Evolutionary conservation across 1,284 basidiomycete species (phyloP), one percentile per base, ranked within the genome.

Genomic region (Irpex sp.): DNA sequence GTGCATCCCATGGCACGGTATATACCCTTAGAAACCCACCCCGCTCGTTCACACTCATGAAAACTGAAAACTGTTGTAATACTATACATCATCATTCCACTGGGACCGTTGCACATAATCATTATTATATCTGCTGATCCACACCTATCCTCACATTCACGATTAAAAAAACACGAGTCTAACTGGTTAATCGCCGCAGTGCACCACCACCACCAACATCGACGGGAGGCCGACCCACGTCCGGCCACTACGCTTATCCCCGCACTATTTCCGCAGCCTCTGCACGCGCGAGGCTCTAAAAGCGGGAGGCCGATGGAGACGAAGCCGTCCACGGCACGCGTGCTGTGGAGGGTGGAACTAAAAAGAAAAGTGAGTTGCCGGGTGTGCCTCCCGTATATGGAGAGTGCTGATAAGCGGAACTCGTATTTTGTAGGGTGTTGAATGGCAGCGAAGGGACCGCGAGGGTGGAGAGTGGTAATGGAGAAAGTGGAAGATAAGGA

Each of bases 211-310:
- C 43, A 49, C 46, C 17, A 57, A 66, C 54, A 60, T 53, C 54
- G 54, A 46, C 19, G 17, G 53, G 43, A 36, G 47, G 47, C 46
- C 62, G 62, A 36, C 47, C 36, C 61, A 46, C 63, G 63, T 51
- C 58, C 19, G 19, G n/a, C 33, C 46, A 50, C 33, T 53, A 19
- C 33, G 58, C 36, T 57, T 63, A 55, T 58, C 46, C 56, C 68
- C 69, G 66, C 66, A 64, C 66, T 67, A 68, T 61, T 31, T 60
- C 69, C 69, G 61, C 67, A 3, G 65, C 68, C 39, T 46, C 39
- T 46, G 39, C 39, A 46, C 39, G 39, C 39, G 39, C 39, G 56
- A 66, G 68, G 60, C 57, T 70, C 57, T 69, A 59, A 64, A 68
- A 54, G 21, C 57, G 47, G 17, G n/a, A 7, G 31, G 19, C 39